Evolutionary conservation across 768 basidiomycete species (phyloP), one percentile per base, ranked within the genome.

Genomic region (Coprinopsis sp.): DNA sequence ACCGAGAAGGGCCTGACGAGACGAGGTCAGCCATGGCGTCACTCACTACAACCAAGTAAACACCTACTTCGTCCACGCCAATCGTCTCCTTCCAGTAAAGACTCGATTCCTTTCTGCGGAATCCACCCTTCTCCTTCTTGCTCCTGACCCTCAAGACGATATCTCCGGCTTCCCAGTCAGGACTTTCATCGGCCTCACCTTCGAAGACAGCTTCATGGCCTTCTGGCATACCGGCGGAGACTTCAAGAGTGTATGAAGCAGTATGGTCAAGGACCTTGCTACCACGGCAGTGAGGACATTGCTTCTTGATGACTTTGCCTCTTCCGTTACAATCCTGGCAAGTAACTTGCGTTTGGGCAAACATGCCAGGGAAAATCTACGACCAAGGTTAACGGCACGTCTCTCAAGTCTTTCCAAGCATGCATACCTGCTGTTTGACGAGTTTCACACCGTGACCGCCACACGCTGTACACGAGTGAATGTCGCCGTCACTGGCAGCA

Each of bases 151-250:
- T 73, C 37, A 98, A 72, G 29, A 98, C 73, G 39, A 99, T 80
- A 66, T 99, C 94, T 6, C 96, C 96, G 5, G 96, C 72, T 58
- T 95, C 93, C 88, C 88, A 96, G 55, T 98, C 96, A 3, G 91
- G 91, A 46, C 75, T 87, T 68, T 99, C 94, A 61, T 98, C 96
- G 36, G 89, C 88, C 62, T 97, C 94, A n/a, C 91, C 92, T 56
- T 96, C 91, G 50, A 93, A 97, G 1, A 94, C 76, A 29, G 94
- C 79, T 63, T 99, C 91, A 58, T 89, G 84, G 1, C 89, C 92
- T 59, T 99, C 96, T 0, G 94, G 90, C 71, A 90, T 87, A 14
- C 96, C 96, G 4, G 81, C 78, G 11, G 81, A 75, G 38, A 97
- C 78, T 37, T 96, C 91, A 19, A 98, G 75, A 2, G 88, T 91